These are phyloP conservation scores for Metarhizium album DNA, from an alignment of 2,329 filamentous ascomycete genomes.

Conservation along the genomic window DNA sequence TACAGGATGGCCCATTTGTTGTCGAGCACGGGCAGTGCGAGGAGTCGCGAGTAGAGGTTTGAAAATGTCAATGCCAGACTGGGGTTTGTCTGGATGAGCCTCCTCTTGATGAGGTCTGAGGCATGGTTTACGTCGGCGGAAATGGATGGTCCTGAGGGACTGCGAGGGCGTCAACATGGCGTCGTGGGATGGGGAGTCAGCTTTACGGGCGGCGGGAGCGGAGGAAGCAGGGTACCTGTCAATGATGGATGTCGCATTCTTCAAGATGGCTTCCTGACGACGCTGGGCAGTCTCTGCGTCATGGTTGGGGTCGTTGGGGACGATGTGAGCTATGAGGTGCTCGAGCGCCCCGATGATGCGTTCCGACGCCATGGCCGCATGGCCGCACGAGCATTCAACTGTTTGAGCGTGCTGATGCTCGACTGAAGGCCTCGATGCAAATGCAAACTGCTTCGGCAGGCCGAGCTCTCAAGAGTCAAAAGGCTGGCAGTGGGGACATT, in stretches of 20 bases:
- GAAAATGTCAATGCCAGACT: conserved; percentile 76
- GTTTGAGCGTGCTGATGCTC: conserved; percentile 4
- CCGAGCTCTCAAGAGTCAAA: no score
- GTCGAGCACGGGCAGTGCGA: conserved; percentile 83
- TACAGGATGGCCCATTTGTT: conserved; percentile 97
- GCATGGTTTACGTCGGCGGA: conserved; percentile 79
- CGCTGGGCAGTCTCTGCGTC: conserved; percentile 58
- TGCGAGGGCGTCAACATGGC: conserved; percentile 13
- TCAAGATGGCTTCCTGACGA: conserved; percentile 53
- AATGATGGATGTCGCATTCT: conserved; percentile 39
- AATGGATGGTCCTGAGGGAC: conserved; percentile 41
- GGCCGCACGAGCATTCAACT: conserved; percentile 19
- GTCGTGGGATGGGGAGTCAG: no score
- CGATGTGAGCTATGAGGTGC: conserved; percentile 63
- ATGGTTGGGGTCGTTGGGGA: conserved; percentile 55
- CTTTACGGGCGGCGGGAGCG: background rate
- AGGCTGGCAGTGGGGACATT: no score
- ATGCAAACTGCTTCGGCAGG: no score
- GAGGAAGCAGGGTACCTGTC: conserved; percentile 31
- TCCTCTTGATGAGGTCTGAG: conserved; percentile 82
- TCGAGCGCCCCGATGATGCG: conserved; percentile 72
- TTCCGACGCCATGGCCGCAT: conserved; percentile 48
- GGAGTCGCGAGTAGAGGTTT: conserved; percentile 78
- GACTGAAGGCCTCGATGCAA: background rate
- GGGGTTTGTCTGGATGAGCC: conserved; percentile 67